Conservation (phyloP, 495 filamentous ascomycete genomes). For the Aspergillus sparsus region DNA sequence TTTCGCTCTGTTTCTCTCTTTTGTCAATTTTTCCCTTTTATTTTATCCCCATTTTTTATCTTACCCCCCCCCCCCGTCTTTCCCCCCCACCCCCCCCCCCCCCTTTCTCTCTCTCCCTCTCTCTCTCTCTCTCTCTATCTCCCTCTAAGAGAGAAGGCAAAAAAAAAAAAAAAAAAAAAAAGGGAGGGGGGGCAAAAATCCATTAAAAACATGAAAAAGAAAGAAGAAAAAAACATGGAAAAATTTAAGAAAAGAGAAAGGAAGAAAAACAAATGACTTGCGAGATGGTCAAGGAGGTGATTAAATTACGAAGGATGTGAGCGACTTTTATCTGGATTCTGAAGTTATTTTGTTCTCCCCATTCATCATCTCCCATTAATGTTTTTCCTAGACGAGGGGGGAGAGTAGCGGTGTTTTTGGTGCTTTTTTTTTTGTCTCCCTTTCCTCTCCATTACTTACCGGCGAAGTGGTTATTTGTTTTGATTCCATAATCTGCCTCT, state of each 20-base stretch:
- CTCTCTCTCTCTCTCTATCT: background rate
- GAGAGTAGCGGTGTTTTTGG: conserved; percentile 51
- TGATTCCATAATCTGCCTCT: conserved; percentile 27
- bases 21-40: too few relatives aligned
- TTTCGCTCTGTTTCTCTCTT: too few relatives aligned
- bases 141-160: too few relatives aligned
- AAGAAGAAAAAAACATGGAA: conserved; percentile 18
- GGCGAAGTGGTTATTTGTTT: conserved; percentile 31
- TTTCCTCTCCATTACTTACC: conserved; percentile 29
- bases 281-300: conserved; percentile 24
- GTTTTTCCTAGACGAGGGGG: conserved; percentile 44
- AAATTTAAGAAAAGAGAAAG: conserved; percentile 28
- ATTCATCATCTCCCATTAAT: conserved; percentile 34
- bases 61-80: too few relatives aligned
- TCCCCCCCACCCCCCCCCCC: too few relatives aligned
- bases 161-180: too few relatives aligned
- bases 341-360: conserved; percentile 34
- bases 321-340: conserved; percentile 37
- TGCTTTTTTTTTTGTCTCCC: conserved; percentile 37
- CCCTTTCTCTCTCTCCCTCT: too few relatives aligned
- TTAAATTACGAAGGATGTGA: conserved; percentile 38
- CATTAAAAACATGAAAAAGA: conserved; percentile 19
- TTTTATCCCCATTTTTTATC: too few relatives aligned
- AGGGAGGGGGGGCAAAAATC: conserved; percentile 22
- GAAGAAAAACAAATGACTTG: conserved; percentile 5